Conservation (phyloP, 2,329 filamentous ascomycete genomes). For the Allantophomopsis cytisporea region DNA sequence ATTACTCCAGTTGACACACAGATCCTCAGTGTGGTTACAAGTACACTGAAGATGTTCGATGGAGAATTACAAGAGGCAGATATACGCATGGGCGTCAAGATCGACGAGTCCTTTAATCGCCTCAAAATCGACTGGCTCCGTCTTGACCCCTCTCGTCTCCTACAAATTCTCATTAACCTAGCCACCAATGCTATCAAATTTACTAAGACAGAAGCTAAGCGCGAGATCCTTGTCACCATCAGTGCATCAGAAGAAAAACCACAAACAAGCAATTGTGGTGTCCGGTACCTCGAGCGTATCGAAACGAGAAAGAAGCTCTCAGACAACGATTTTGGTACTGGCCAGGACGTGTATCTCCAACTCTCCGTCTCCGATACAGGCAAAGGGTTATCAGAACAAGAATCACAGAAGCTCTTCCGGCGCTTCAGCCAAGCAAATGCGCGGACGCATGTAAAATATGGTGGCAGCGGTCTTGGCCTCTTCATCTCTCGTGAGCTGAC, state of each 20-base stretch:
- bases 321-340: slow-evolving; percentile 9
- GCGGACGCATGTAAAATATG: slow-evolving; percentile 65
- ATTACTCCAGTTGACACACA: slow-evolving; percentile 59
- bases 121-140: slow-evolving; percentile 50
- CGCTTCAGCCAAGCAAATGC: slow-evolving; percentile 68
- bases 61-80: slow-evolving; percentile 57
- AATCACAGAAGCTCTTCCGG: slow-evolving; percentile 62
- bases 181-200: slow-evolving; percentile 76
- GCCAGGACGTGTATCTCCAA: slow-evolving; percentile 47
- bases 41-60: slow-evolving; percentile 66
- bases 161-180: slow-evolving; percentile 70
- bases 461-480: slow-evolving; percentile 64
- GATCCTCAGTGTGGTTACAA: slow-evolving; percentile 50
- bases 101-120: slow-evolving; percentile 46
- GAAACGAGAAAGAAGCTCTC: slow-evolving; percentile 14
- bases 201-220: slow-evolving; percentile 47
- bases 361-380: slow-evolving; percentile 69
- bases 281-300: slow-evolving; percentile 8
- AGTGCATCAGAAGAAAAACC: slow-evolving; percentile 15
- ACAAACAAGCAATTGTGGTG: slow-evolving; percentile 4
- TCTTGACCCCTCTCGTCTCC: slow-evolving; percentile 60
- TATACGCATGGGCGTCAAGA: slow-evolving; percentile 50
- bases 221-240: slow-evolving; percentile 33
- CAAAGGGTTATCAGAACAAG: slow-evolving; percentile 53
- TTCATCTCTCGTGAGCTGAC: slow-evolving; percentile 72